These are phyloP conservation scores for Cercophora samala DNA, from an alignment of 495 filamentous ascomycete genomes.

Conservation along the genomic window DNA sequence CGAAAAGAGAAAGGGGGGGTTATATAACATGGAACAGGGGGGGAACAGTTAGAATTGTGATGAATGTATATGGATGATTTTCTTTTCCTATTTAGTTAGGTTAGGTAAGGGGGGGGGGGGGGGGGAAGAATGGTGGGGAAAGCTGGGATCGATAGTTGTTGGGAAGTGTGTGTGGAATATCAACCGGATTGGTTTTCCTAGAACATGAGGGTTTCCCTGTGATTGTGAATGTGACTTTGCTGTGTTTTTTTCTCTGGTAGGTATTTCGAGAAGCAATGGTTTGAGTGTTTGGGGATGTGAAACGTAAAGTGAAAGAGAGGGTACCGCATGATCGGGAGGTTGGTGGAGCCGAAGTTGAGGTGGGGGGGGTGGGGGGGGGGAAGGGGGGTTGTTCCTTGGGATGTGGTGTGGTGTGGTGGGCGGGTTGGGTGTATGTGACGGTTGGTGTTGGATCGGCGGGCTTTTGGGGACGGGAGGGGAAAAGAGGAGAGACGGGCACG, in stretches of 20 bases:
- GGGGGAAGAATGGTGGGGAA: neutral
- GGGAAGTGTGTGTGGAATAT: constrained; percentile 16
- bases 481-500: neutral
- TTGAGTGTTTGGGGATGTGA: neutral
- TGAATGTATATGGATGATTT: constrained; percentile 7
- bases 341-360: neutral
- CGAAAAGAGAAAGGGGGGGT: neutral
- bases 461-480: neutral
- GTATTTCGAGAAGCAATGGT: no score
- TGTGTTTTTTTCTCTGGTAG: no score
- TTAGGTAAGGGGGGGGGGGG: neutral
- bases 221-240: neutral
- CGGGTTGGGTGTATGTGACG: neutral
- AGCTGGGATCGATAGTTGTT: constrained; percentile 5
- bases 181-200: constrained; percentile 23
- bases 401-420: neutral
- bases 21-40: neutral
- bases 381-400: neutral
- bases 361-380: no score
- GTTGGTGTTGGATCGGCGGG: neutral
- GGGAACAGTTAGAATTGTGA: constrained; percentile 1
- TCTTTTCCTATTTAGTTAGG: neutral
- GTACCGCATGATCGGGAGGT: neutral
- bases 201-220: neutral
- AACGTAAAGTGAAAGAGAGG: neutral